Evolutionary conservation across 2,329 filamentous ascomycete species (phyloP).

Genomic region (Colletotrichum graminicola): DNA sequence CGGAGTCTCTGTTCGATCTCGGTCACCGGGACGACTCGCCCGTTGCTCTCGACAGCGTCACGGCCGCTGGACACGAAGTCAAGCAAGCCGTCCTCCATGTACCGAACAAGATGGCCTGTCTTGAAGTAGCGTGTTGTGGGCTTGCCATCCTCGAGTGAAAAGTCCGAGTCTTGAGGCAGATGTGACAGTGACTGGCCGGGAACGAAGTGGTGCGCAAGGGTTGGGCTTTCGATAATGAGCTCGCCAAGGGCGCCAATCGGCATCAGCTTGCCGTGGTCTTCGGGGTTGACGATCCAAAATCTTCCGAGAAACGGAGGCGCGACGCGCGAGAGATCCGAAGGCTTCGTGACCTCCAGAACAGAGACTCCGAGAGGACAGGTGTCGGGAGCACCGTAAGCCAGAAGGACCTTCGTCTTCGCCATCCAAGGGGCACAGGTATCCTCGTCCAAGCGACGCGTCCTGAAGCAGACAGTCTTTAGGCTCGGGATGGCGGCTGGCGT

Average conservation of each 20-base stretch:
- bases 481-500: conserved; percentile 53
- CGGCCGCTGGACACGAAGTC: conserved; percentile 60
- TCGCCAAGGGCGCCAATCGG: conserved; percentile 69
- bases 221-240: conserved; percentile 70
- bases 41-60: conserved; percentile 57
- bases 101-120: conserved; percentile 64
- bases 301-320: conserved; percentile 62
- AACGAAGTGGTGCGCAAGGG: conserved; percentile 55
- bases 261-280: conserved; percentile 63
- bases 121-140: conserved; percentile 58
- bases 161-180: conserved; percentile 43
- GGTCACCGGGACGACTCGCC: conserved; percentile 55
- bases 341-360: conserved; percentile 56
- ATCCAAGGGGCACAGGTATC: conserved; percentile 63
- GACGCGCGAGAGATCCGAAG: conserved; percentile 57
- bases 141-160: conserved; percentile 44
- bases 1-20: conserved; percentile 63
- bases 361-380: conserved; percentile 65
- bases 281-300: conserved; percentile 66
- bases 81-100: conserved; percentile 61
- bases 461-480: conserved; percentile 59
- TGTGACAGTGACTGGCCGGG: conserved; percentile 48
- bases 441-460: conserved; percentile 62
- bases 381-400: conserved; percentile 65
- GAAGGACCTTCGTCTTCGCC: conserved; percentile 58